Evolutionary conservation across 1,284 basidiomycete species (phyloP), one percentile per base, ranked within the genome.

Genomic region (Wallemia mellicola): DNA sequence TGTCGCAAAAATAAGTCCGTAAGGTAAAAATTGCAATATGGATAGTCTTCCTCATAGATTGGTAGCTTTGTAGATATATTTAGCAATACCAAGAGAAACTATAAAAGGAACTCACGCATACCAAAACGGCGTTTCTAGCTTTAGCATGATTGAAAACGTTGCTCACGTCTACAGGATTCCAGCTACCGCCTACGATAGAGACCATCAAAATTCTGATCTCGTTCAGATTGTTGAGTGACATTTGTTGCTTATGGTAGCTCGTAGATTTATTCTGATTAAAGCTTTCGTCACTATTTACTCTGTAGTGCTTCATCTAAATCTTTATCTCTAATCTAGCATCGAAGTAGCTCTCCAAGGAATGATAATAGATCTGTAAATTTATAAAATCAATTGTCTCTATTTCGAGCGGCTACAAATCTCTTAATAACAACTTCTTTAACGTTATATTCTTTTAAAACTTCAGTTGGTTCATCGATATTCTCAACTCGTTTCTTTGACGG

Each of bases 361-460:
- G 22, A 5, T 11, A 11, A 3, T 11, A 22, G n/a, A 7, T 5
- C 38, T 17, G 9, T 3, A 48, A 48, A 48, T 48, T 17, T 17
- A 48, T 48, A 48, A 11, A 48, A 15, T n/a, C 22, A 48, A 22
- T 48, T 48, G 19, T 89, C 86, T 59, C 88, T 79, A 86, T 91
- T 89, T 22, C 89, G 75, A 0, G 88, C 86, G 1, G 89, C 88
- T 55, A 91, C 79, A 69, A 91, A 95, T 60, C 91, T 73, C 30
- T 86, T 75, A 15, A 98, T 70, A 0, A 82, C 76, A 1, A 96
- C 83, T 69, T 98, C 94, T 58, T 83, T 75, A 5, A 95, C 75
- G 3, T 79, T 78, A 66, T 86, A 91, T 63, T 79, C 77, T 27
- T 72, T 69, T 57, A 88, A 73, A 63, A 69, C 59, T 65, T 77